Base-by-base conservation (phyloP, 2,329 filamentous ascomycete genomes). In the Arthrobotrys pseudoclavata region DNA sequence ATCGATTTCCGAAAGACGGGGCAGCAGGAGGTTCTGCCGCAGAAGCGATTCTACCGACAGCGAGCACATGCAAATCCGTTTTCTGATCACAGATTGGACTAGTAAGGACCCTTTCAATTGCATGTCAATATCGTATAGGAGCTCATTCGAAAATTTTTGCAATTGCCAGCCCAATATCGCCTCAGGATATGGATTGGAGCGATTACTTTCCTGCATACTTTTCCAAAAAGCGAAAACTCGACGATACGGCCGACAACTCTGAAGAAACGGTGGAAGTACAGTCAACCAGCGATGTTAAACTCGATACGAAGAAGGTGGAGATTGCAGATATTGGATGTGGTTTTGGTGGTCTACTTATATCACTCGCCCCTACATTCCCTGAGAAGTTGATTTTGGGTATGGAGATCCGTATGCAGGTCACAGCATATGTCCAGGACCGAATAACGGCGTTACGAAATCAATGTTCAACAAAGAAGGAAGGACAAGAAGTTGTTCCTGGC, bases 31-130 rank as follows among this genome's bases (percentile, higher is more conserved):
- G 74, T 47, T n/a, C 85, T 97, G 81, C 96, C 96, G 9, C 91
- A 93, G 85, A 99, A 99, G 87, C 95, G 92, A 86, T 97, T 96
- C 85, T 99, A 97, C 84, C 90, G 96, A 69, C 96, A 99, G 85
- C 89, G 96, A 84, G 96, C 96, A 42, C 96, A 99, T 85, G 96
- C 96, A 79, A 99, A 99, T 85, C 94, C 95, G 5, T 99, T 99
- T 85, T 97, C 95, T 1, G 96, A 99, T 82, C 96, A 99, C 86
- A 86, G 89, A 72, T 86, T 99, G 83, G 87, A 88, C 82, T 99
- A 99, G 96, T 97, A 88, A 82, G 89, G 86, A 62, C 52, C 67
- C 45, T 68, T 60, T 42, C 63, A 62, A 55, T 34, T 12, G n/a
- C 22, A 42, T 37, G 18, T 15, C 3, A 10, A 42, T 42, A 60